Conservation (phyloP, 2,329 filamentous ascomycete genomes). For the Ceratocystis huliohia region DNA sequence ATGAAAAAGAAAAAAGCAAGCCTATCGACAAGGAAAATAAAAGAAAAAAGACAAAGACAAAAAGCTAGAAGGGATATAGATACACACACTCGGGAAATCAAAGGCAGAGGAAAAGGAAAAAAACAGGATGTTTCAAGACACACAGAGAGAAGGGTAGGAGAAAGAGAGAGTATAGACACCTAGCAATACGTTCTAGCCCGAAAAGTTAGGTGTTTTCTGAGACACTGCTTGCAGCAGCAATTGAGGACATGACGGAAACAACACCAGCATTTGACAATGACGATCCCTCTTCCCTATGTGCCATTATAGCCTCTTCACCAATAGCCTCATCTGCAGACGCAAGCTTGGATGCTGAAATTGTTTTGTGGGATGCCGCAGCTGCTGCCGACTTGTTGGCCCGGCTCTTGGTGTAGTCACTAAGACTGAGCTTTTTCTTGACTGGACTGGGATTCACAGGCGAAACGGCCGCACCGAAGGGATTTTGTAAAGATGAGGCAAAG, state of each 20-base stretch:
- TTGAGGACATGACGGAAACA: neutral
- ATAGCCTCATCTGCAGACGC: conserved; percentile 14
- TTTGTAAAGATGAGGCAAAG: conserved; percentile 32
- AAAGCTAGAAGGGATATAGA: conserved; percentile 20
- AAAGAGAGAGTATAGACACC: neutral
- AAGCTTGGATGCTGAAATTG: conserved; percentile 11
- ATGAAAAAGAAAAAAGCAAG: conserved; percentile 3
- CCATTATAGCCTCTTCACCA: neutral
- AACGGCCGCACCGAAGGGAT: conserved; percentile 33
- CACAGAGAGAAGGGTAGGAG: neutral
- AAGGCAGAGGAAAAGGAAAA: conserved; percentile 14
- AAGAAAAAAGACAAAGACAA: conserved; percentile 1
- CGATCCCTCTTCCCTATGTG: neutral
- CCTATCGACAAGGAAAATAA: conserved; percentile 2
- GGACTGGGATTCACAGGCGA: conserved; percentile 44
- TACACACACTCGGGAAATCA: conserved; percentile 17
- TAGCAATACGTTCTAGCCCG: neutral
- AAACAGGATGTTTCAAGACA: conserved; percentile 13
- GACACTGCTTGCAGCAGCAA: neutral
- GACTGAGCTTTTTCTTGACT: conserved; percentile 53
- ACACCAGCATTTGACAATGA: too few relatives aligned
- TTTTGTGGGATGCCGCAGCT: conserved; percentile 25
- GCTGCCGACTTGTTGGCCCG: conserved; percentile 42
- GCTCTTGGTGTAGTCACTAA: conserved; percentile 53
- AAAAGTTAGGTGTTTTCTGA: neutral